Percentiles rank a stretch among this genome's conserved stretches.
phyloP scores from a whole-genome alignment of 108 stramenopile genomes.

The Cylindrotheca fusiformis region DNA sequence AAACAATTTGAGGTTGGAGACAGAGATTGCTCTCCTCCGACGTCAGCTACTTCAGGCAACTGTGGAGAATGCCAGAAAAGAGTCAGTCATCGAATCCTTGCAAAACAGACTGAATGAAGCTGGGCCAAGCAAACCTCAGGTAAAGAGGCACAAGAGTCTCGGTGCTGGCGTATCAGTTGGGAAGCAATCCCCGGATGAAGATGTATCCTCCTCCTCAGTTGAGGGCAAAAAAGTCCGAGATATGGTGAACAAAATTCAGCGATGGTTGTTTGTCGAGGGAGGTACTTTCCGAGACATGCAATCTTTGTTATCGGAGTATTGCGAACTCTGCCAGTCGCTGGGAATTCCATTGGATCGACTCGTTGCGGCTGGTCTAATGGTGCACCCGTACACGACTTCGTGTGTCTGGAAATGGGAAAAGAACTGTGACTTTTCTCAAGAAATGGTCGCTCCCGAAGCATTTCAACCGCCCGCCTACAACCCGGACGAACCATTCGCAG shows the following conservation, averaged over 20 bases:
- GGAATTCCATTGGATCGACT: conserved; percentile 25
- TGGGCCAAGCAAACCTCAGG: background rate
- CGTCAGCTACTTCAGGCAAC: background rate
- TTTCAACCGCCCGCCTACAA: conserved; percentile 5
- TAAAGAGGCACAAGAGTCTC: background rate
- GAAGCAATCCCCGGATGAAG: background rate
- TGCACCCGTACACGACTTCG: conserved; percentile 15
- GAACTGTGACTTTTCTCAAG: conserved; percentile 25
- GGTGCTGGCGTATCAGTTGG: background rate
- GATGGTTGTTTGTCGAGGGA: conserved; percentile 4
- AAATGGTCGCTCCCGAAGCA: conserved; percentile 30
- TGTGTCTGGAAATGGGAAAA: conserved; percentile 11
- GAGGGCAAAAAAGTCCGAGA: background rate
- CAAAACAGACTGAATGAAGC: background rate
- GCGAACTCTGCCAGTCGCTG: background rate
- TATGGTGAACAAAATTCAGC: conserved; percentile 2
- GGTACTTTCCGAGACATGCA: conserved; percentile 43
- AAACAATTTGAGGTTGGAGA: background rate
- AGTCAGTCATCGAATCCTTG: background rate
- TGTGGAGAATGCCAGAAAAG: background rate
- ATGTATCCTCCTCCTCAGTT: background rate
- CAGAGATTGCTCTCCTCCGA: background rate
- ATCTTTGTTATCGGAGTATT: background rate
- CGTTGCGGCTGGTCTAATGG: conserved; percentile 40
- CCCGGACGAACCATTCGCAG: conserved; percentile 4